phyloP scores from a whole-genome alignment of 495 filamentous ascomycete species.

The Platismatia glauca region DNA sequence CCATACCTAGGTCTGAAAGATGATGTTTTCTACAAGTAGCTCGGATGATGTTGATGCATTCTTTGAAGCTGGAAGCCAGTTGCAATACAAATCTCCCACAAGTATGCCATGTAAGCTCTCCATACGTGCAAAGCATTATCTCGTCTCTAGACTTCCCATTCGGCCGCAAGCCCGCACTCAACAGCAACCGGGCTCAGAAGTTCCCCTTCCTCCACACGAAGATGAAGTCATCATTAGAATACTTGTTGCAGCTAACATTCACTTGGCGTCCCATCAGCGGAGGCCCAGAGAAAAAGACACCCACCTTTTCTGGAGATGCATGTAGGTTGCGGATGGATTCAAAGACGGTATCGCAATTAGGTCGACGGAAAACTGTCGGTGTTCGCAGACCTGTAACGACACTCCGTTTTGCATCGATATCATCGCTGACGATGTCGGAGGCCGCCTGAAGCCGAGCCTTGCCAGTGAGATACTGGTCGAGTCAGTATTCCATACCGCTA shows the following conservation, averaged over 20 bases:
- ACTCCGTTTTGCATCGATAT: conserved; percentile 68
- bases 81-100: background rate
- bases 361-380: conserved; percentile 68
- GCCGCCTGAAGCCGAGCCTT: conserved; percentile 74
- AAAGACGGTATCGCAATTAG: conserved; percentile 76
- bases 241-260: conserved; percentile 69
- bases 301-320: conserved; percentile 52
- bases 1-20: too few relatives aligned
- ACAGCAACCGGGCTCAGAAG: background rate
- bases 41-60: background rate
- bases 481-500: background rate
- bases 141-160: background rate
- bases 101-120: background rate
- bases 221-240: conserved; percentile 40
- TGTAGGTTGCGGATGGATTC: conserved; percentile 66
- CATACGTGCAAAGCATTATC: background rate
- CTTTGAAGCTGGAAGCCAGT: background rate
- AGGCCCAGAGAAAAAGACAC: conserved; percentile 74
- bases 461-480: conserved; percentile 51
- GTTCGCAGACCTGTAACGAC: conserved; percentile 66
- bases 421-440: conserved; percentile 79
- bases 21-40: background rate
- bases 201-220: background rate
- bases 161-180: background rate
- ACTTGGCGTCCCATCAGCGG: conserved; percentile 59